Evolutionary conservation across 495 filamentous ascomycete genomes (phyloP).

Genomic region (Ramalina intermedia): DNA sequence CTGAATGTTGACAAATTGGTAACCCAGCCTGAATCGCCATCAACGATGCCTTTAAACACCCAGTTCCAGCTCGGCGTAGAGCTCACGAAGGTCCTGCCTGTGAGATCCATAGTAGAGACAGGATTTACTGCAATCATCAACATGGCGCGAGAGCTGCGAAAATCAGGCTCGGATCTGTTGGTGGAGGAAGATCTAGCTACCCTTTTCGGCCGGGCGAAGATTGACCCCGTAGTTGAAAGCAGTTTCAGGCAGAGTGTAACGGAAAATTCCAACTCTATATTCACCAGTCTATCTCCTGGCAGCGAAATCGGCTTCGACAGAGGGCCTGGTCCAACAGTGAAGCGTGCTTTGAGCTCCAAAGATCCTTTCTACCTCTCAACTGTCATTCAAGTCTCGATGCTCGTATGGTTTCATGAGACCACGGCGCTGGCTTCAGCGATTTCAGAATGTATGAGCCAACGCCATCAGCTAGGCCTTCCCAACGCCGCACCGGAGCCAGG

Average conservation of each 20-base stretch:
- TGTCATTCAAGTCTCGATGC: slow-evolving; percentile 12
- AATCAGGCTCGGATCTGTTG: slow-evolving; percentile 10
- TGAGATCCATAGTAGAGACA: background rate
- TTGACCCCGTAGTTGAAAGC: slow-evolving; percentile 4
- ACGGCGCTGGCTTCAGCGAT: slow-evolving; percentile 4
- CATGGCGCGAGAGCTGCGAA: slow-evolving; percentile 3
- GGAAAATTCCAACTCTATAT: background rate
- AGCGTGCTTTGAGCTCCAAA: slow-evolving; percentile 3
- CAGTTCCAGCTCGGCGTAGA: background rate
- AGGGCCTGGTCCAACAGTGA: slow-evolving; percentile 7
- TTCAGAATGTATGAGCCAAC: slow-evolving; percentile 2
- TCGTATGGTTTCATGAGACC: slow-evolving; percentile 9
- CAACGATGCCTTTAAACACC: background rate
- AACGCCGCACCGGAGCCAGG: slow-evolving; percentile 8
- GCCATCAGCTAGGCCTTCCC: background rate
- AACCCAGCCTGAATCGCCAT: too few relatives aligned
- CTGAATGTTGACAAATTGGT: too few relatives aligned
- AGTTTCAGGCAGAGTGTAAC: slow-evolving; percentile 6
- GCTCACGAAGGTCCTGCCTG: slow-evolving; percentile 1
- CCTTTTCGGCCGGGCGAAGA: slow-evolving; percentile 9
- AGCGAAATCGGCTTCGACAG: slow-evolving; percentile 4
- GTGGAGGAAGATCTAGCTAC: slow-evolving; percentile 10
- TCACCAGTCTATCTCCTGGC: background rate
- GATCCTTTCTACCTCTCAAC: slow-evolving; percentile 7
- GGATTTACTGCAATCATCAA: background rate